Conservation (phyloP, 441 rosid species). For the Corymbia citriodora region DNA sequence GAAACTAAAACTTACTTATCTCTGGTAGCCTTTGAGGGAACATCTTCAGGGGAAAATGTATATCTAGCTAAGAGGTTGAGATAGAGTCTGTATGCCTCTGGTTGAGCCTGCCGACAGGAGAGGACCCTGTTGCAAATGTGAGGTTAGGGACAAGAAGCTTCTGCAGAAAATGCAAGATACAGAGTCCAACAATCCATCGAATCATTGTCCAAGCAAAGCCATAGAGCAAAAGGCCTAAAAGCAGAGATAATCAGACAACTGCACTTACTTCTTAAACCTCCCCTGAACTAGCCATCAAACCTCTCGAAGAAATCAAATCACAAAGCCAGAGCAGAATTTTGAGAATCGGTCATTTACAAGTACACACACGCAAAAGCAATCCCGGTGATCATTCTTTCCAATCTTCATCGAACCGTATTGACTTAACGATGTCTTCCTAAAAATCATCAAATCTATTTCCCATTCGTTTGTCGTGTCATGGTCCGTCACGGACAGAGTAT, state of each 20-base stretch:
- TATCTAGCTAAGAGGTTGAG: constrained; percentile 45
- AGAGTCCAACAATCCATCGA: neutral
- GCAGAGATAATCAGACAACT: neutral
- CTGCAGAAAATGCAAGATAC: neutral
- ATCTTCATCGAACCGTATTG: neutral
- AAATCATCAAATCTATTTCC: neutral
- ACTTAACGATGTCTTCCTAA: neutral
- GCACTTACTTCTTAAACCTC: neutral
- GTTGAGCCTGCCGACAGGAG: constrained; percentile 46
- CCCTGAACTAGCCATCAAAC: neutral
- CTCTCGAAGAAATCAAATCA: neutral
- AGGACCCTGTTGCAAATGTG: constrained; percentile 25
- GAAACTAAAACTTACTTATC: constrained; percentile 7
- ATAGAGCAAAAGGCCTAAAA: neutral
- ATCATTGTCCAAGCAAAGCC: neutral
- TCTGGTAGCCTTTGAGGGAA: constrained; percentile 18
- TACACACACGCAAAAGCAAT: neutral
- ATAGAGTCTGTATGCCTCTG: constrained; percentile 49
- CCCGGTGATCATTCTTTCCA: neutral
- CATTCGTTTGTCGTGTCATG: neutral
- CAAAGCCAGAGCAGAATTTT: neutral
- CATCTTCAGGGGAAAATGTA: constrained; percentile 24
- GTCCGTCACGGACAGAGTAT: neutral
- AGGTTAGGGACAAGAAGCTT: neutral
- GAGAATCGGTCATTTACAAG: neutral